phyloP scores from a whole-genome alignment of 495 filamentous ascomycete genomes.

The Penicillium canescens region DNA sequence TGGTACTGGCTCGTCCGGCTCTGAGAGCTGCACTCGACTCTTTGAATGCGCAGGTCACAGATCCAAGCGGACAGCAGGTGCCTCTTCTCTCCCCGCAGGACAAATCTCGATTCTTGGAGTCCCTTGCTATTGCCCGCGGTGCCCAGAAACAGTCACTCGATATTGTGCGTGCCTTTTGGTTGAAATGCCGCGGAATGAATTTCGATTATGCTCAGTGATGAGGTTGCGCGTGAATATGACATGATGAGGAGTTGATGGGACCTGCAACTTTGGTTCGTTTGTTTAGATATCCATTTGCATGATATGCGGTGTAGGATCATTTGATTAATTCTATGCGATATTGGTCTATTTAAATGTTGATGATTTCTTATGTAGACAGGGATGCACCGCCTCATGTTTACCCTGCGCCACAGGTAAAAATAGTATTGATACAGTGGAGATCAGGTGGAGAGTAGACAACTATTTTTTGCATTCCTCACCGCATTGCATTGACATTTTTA shows the following conservation, averaged over 20 bases:
- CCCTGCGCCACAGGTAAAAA: no score
- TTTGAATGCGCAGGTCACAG: conserved; percentile 39
- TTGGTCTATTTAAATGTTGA: not conserved
- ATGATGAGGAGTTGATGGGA: conserved; percentile 12
- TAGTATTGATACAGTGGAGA: no score
- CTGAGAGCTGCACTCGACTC: conserved; percentile 57
- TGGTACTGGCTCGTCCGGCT: conserved; percentile 62
- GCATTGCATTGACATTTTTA: conserved; percentile 1
- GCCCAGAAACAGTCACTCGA: conserved; percentile 54
- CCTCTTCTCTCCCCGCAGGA: conserved; percentile 31
- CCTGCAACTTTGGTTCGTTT: conserved; percentile 5
- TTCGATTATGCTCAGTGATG: conserved; percentile 58
- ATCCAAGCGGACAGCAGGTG: conserved; percentile 31
- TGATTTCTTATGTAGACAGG: no score
- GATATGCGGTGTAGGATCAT: conserved; percentile 3
- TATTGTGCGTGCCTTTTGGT: conserved; percentile 67
- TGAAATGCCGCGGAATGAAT: conserved; percentile 65
- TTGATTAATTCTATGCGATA: not conserved
- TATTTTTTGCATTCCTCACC: no score
- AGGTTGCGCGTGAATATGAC: conserved; percentile 3
- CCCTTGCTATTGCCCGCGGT: conserved; percentile 57
- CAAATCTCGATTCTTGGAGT: conserved; percentile 37
- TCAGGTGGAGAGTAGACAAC: no score
- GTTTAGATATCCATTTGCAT: conserved; percentile 20
- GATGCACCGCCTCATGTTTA: no score